These are phyloP conservation scores for peach (Prunus persica) DNA, from an alignment of 306 rosid species.

Conservation along the genomic window DNA sequence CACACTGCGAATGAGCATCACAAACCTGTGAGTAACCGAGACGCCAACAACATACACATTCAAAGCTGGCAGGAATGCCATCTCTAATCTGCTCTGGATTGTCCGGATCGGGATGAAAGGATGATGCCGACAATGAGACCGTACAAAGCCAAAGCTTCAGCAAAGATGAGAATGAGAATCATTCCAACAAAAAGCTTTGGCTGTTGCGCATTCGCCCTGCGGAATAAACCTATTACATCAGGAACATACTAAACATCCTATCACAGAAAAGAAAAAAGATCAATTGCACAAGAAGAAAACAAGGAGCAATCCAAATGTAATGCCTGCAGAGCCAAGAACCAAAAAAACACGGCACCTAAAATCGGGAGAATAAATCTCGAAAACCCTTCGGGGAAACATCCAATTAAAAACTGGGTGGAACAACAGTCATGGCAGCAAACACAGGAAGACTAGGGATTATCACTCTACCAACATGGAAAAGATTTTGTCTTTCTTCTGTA, in stretches of 20 bases:
- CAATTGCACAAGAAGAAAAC: not conserved
- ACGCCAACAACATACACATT: slow-evolving; percentile 12
- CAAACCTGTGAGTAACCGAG: slow-evolving; percentile 1
- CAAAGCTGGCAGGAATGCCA: not conserved
- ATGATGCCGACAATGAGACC: slow-evolving; percentile 81
- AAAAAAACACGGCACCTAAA: not conserved
- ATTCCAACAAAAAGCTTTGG: slow-evolving; percentile 70
- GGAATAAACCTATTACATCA: not conserved
- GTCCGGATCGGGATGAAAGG: slow-evolving; percentile 77
- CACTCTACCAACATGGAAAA: not conserved
- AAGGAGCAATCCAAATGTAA: not conserved
- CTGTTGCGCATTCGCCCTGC: slow-evolving; percentile 68
- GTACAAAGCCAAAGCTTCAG: slow-evolving; percentile 69
- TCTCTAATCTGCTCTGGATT: slow-evolving; percentile 67
- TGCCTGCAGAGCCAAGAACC: not conserved
- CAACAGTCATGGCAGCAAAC: not conserved
- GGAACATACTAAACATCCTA: not conserved
- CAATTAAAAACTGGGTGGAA: not conserved
- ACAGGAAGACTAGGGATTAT: not conserved
- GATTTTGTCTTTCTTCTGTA: not conserved
- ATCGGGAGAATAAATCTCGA: not conserved
- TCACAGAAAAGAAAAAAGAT: not conserved
- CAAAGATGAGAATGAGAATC: slow-evolving; percentile 77
- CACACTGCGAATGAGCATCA: slow-evolving; percentile 1
- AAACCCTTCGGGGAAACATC: not conserved